Base-by-base conservation (phyloP, 192 early-diverging fungal genomes). In the Umbelopsis sp. region DNA sequence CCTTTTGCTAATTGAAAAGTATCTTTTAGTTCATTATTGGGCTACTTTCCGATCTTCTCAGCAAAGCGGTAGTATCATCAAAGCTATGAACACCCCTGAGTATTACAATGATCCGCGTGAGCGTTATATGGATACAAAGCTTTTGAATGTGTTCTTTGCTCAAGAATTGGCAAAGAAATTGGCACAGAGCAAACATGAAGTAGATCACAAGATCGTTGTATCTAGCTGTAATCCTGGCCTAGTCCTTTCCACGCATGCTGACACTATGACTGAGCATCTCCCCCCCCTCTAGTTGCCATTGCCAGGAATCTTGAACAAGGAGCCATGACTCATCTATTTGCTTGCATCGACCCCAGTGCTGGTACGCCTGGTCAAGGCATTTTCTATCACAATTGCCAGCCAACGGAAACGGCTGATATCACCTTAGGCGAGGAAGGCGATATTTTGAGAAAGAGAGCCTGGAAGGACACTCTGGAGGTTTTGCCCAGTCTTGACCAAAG, bases 91-190 rank as follows among this genome's bases (percentile, higher is more conserved):
- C 21, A 65, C 71, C 41, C 51, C 75, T 24, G 65, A 65, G 22
- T 29, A 3, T 4, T 38, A 16, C 1, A 25, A 0, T 3, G 31
- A 66, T 36, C 0, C 52, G 4, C 25, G 29, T 16, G 20, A 53
- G 26, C 70, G 71, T 16, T 77, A 72, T 50, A 34, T 6, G 24
- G 31, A 45, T 41, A 59, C 70, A 21, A 77, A 77, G 52, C 38
- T 77, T 7, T 17, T 77, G 21, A 77, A 77, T 29, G 65, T 77
- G 1, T 47, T 72, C 26, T 77, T 71, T 68, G 51, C 70, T 10
- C 70, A 66, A 54, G 53, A 66, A 17, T 47, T 71, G 16, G 68
- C 75, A 10, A 22, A 17, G 4, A 66, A 68, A 62, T 41, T 74
- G 66, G 38, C 54, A 6, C 20, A 74, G 10, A 69, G 66, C n/a